Percentiles rank a stretch among this genome's conserved stretches.
Evolutionary conservation across 495 filamentous ascomycete genomes (phyloP).

Genomic region (Tricharina praecox): DNA sequence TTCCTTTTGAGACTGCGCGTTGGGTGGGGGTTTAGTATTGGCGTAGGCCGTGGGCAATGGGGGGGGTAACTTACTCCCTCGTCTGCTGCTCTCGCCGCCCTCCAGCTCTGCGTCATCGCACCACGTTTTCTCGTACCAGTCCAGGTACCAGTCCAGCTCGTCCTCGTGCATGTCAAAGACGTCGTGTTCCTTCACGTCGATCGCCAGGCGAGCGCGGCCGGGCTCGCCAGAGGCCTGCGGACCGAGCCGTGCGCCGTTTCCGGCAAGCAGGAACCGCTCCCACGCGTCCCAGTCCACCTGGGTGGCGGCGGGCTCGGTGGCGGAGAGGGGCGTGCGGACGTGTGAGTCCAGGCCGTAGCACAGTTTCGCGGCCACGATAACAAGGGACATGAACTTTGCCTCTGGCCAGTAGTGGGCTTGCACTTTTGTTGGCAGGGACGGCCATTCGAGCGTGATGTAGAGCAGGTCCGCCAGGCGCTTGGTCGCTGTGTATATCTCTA

Average conservation of each 20-base stretch:
- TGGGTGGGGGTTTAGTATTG: too few species aligned
- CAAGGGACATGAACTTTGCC: slow-evolving; percentile 45
- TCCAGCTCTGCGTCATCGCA: slow-evolving; percentile 38
- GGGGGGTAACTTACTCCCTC: too few species aligned
- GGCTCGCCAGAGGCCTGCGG: slow-evolving; percentile 22
- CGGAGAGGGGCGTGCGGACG: slow-evolving; percentile 37
- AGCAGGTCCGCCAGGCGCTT: slow-evolving; percentile 43
- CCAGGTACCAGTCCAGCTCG: slow-evolving; percentile 67
- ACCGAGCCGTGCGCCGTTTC: slow-evolving; percentile 16
- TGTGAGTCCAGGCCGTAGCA: slow-evolving; percentile 56
- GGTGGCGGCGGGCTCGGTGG: slow-evolving; percentile 43
- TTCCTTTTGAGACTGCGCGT: slow-evolving; percentile 26
- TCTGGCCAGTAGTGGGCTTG: slow-evolving; percentile 40
- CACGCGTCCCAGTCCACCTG: slow-evolving; percentile 58
- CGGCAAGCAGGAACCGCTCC: slow-evolving; percentile 36
- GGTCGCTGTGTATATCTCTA: slow-evolving; percentile 50
- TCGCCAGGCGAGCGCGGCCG: slow-evolving; percentile 28
- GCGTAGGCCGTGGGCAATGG: too few species aligned
- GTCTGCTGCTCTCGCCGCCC: too few species aligned
- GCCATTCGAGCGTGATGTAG: slow-evolving; percentile 18
- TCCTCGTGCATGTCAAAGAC: slow-evolving; percentile 47
- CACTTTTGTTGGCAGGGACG: background rate
- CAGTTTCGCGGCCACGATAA: slow-evolving; percentile 67
- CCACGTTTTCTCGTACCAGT: slow-evolving; percentile 74
- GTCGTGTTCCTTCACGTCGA: slow-evolving; percentile 45